Evolutionary conservation across 768 basidiomycete genomes (phyloP).

Genomic region (Psilocybe subaeruginosa): DNA sequence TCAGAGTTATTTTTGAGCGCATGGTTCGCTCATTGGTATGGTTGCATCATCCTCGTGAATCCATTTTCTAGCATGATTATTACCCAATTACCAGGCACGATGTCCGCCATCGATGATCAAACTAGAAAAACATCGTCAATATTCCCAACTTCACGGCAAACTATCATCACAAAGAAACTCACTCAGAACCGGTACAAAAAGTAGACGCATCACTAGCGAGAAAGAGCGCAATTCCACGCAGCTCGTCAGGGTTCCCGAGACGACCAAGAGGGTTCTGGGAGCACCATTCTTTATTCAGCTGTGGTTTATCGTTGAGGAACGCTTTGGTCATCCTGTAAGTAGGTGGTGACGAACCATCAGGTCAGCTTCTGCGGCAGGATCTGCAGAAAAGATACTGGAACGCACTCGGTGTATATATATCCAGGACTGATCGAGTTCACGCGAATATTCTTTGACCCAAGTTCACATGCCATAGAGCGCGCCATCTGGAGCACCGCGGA

Average conservation of each 20-base stretch:
- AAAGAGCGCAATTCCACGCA: conserved; percentile 69
- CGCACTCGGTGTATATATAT: conserved; percentile 67
- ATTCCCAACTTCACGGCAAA: not conserved
- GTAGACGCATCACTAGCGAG: conserved; percentile 71
- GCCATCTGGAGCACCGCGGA: conserved; percentile 81
- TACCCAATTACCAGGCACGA: conserved; percentile 22
- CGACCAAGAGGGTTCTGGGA: conserved; percentile 64
- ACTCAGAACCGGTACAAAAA: conserved; percentile 77
- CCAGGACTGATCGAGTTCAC: conserved; percentile 78
- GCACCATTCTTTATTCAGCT: conserved; percentile 59
- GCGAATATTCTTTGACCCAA: conserved; percentile 65
- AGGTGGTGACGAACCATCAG: not conserved
- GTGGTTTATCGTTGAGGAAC: conserved; percentile 48
- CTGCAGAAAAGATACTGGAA: not conserved
- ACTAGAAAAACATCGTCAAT: conserved; percentile 9
- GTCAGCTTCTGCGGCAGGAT: not conserved
- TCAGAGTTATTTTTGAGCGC: no score
- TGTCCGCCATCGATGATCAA: conserved; percentile 29
- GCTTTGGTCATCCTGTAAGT: conserved; percentile 28
- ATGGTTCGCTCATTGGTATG: no score
- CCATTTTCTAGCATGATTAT: not conserved
- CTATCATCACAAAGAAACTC: conserved; percentile 17
- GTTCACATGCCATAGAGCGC: conserved; percentile 77
- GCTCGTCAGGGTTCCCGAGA: conserved; percentile 67
- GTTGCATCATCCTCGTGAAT: no score